Percentiles rank a stretch among this genome's conserved stretches.
Conservation (phyloP, 2,329 filamentous ascomycete species). For the Chrysoporthe austroafricana region DNA sequence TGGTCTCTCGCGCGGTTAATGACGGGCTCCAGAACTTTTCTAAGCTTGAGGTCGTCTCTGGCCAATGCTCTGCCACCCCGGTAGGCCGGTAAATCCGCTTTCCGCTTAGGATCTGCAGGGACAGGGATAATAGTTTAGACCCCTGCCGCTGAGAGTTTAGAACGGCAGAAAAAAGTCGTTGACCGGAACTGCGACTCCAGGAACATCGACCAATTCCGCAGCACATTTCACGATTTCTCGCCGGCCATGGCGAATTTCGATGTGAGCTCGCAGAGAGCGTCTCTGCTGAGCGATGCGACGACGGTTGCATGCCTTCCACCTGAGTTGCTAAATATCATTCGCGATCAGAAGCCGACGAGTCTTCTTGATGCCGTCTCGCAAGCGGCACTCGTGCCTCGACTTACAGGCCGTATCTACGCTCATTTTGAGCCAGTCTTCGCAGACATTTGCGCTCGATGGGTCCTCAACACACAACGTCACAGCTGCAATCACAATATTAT, state of each 20-base stretch:
- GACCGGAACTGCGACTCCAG: constrained; percentile 28
- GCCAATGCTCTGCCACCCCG: constrained; percentile 22
- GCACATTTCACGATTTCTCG: constrained; percentile 31
- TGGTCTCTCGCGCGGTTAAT: constrained; percentile 17
- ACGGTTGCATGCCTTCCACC: constrained; percentile 65
- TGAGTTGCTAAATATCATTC: constrained; percentile 71
- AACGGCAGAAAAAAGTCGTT: constrained; percentile 33
- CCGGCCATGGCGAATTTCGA: constrained; percentile 59
- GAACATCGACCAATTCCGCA: constrained; percentile 22
- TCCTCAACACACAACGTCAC: constrained; percentile 50
- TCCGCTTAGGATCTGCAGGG: constrained; percentile 21
- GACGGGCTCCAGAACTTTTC: constrained; percentile 30
- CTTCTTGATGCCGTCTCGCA: constrained; percentile 74
- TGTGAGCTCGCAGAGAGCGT: constrained; percentile 57
- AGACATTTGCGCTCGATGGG: constrained; percentile 83
- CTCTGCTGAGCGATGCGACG: constrained; percentile 58
- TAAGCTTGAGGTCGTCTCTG: constrained; percentile 22
- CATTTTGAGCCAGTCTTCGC: constrained; percentile 77
- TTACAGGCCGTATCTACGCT: constrained; percentile 74
- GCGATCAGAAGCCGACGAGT: constrained; percentile 62
- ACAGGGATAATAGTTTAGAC: constrained; percentile 11
- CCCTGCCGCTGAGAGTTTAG: constrained; percentile 18
- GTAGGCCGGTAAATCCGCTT: constrained; percentile 20
- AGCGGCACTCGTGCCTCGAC: constrained; percentile 69
- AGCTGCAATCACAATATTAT: constrained; percentile 53